These are phyloP conservation scores for Colletotrichum lini DNA, from an alignment of 2,329 filamentous ascomycete species.

Conservation along the genomic window DNA sequence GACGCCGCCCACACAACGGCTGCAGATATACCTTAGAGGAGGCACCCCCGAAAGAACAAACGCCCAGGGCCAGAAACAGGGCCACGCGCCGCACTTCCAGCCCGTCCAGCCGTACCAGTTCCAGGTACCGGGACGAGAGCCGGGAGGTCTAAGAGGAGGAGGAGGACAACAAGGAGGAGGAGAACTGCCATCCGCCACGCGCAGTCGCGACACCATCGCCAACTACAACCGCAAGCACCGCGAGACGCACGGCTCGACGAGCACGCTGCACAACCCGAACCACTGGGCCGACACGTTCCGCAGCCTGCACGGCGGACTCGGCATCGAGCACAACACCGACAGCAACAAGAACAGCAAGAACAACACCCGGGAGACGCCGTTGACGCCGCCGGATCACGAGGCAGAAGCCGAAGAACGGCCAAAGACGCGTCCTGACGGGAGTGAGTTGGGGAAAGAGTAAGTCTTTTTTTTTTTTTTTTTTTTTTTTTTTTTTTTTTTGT, in stretches of 20 bases:
- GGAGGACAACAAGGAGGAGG: not conserved
- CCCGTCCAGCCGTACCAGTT: slow-evolving; percentile 2
- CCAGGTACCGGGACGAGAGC: not conserved
- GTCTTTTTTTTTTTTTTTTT: not conserved
- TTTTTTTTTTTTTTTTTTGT: not conserved
- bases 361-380: no score
- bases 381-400: not conserved
- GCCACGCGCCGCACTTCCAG: not conserved
- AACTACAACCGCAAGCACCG: slow-evolving; percentile 25
- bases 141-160: not conserved
- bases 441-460: slow-evolving; percentile 13
- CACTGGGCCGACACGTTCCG: slow-evolving; percentile 37
- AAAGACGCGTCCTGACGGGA: not conserved
- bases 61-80: not conserved
- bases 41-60: not conserved
- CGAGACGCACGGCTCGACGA: slow-evolving; percentile 24
- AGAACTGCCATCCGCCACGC: not conserved
- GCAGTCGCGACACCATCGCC: slow-evolving; percentile 5
- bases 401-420: slow-evolving; percentile 10
- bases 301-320: slow-evolving; percentile 28
- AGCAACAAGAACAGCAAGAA: no score
- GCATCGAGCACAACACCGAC: slow-evolving; percentile 15
- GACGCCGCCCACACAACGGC: slow-evolving; percentile 4
- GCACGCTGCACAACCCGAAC: slow-evolving; percentile 23
- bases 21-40: slow-evolving; percentile 22